Evolutionary conservation across 768 basidiomycete species (phyloP), one percentile per base, ranked within the genome.

Genomic region (Leccinum variicolor): DNA sequence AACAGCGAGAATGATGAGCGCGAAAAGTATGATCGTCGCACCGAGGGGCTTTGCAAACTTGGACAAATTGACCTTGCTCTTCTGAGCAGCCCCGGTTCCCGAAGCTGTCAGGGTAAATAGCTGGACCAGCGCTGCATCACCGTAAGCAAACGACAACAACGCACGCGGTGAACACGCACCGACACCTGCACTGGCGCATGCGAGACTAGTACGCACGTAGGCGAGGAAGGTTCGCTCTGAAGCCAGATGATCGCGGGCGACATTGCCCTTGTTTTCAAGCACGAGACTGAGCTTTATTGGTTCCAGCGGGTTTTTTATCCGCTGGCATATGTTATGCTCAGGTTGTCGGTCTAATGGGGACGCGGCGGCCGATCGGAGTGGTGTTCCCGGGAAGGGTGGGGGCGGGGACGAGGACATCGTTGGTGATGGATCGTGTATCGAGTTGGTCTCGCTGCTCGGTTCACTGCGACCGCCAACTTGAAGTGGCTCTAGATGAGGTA

Each of bases 151-250:
- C 5, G 1, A 50, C 28, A 41, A 23, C 21, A 33, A 19, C 41
- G 19, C 23, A 1, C 11, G 13, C 3, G 13, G 25, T 23, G 48
- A 55, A 33, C 25, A 76, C 82, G 62, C 55, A 84, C 84, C 84
- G 34, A 87, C 83, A 31, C 84, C 85, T 5, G 82, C 74, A 2
- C 82, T 79, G 3, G 83, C 81, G 36, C 85, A 75, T 1, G 82
- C 79, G 49, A 87, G 73, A 63, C 84, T 85, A 3, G 85, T 87
- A n/a, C 85, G 76, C 50, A 84, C 74, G 61, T 86, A 87, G 13
- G 85, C 84, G 36, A 87, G 71, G 63, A 83, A 86, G 2, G 85
- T 86, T 49, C 85, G 74, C 62, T 86, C 85, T 15, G 79, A 81
- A 2, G 85, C 85, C 1, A 86, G 73, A 62, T 87, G 85, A 62